Conservation (phyloP, 2,329 filamentous ascomycete genomes). For the Ceratocystis colombiana region DNA sequence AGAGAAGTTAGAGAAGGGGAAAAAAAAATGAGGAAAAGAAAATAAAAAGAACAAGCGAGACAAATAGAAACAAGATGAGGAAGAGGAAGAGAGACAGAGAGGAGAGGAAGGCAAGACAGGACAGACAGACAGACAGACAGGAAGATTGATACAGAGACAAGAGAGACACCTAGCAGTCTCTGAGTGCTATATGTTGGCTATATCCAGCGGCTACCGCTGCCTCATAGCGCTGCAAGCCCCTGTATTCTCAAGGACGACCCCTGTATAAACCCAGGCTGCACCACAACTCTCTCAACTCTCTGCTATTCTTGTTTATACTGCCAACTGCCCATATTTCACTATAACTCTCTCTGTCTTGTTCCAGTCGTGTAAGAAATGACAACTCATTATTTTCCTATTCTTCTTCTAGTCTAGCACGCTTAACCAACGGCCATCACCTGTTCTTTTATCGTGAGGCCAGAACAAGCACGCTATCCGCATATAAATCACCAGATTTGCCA, state of each 20-base stretch:
- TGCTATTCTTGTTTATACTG: too few species aligned
- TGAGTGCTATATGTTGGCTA: too few species aligned
- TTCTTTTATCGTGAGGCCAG: not conserved
- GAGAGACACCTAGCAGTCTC: too few species aligned
- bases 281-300: too few species aligned
- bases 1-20: conserved; percentile 15
- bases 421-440: not conserved
- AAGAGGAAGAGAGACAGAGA: not conserved
- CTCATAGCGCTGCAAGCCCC: too few species aligned
- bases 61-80: conserved; percentile 1
- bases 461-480: not conserved
- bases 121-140: not conserved
- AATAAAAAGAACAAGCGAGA: conserved; percentile 19
- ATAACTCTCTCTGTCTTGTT: not conserved
- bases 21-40: conserved; percentile 1
- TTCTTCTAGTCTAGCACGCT: not conserved
- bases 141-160: too few species aligned
- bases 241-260: too few species aligned
- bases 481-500: not conserved
- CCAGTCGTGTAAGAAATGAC: not conserved
- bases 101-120: conserved; percentile 13
- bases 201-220: too few species aligned
- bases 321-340: not conserved
- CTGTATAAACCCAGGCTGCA: too few species aligned
- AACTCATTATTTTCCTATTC: not conserved